Base-by-base conservation (phyloP, 805 yeast genomes). In the Candida orba region DNA sequence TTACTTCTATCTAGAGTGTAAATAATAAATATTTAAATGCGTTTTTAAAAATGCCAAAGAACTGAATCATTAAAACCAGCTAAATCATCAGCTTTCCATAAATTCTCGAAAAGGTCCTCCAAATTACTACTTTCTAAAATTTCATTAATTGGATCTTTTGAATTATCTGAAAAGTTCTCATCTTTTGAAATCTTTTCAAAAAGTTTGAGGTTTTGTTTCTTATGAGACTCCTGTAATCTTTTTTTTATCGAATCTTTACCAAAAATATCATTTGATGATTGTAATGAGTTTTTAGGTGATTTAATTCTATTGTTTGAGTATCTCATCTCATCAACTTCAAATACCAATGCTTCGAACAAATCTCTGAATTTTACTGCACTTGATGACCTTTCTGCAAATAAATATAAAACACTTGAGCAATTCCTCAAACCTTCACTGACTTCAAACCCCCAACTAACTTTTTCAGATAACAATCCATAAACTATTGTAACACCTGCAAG, bases 381-480 rank as follows among this genome's bases (percentile, higher is more conserved):
- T 15, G 15, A 14, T 6, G 41, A 31, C 17, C 41, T 39, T 29
- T 39, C 41, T 6, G 41, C 27, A 32, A 39, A 39, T 12, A 39
- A 15, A 17, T 39, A 39, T 24, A 39, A 24, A 12, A 39, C 41
- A 32, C 41, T 39, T 22, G 41, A 39, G n/a, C 41, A 39, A 17
- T 39, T 39, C 15, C 41, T 39, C 10, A 39, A 32, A 3, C 41
- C 41, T 32, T 39, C 41, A 39, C 41, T 39, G 4, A 39, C 41
- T 32, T 39, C 41, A 32, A 39, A 39, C 3, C 41, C 41, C 41
- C 41, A 39, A 6, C 36, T 29, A 7, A 39, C 6, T 9, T 39
- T 39, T 4, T 35, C 41, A 8, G 41, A 39, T 3, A 39, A 17
- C 8, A 39, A 32, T 3, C 41, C 41, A 17, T 39, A 39, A 23